Conservation (phyloP, 2,329 filamentous ascomycete species). For the Xylariaceae sp. region DNA sequence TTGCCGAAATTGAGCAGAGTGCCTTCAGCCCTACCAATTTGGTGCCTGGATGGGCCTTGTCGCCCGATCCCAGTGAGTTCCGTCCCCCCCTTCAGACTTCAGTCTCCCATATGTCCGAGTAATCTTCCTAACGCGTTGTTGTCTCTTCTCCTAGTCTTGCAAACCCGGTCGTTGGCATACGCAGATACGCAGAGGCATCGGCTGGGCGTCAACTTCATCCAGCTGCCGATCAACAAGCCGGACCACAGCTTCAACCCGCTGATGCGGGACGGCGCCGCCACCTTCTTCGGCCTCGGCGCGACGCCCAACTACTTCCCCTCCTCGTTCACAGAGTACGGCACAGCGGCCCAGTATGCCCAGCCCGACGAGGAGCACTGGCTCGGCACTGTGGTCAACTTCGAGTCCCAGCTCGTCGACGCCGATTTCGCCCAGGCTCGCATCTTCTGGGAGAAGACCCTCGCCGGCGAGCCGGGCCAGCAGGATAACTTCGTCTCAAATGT, state of each 20-base stretch:
- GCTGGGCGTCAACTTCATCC: slow-evolving; percentile 48
- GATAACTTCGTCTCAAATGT: slow-evolving; percentile 56
- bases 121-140: neutral
- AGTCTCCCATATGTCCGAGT: neutral
- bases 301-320: slow-evolving; percentile 17
- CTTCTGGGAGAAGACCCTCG: slow-evolving; percentile 42
- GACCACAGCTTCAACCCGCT: slow-evolving; percentile 13
- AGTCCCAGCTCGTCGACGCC: slow-evolving; percentile 40
- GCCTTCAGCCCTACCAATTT: slow-evolving; percentile 52
- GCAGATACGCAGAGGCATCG: slow-evolving; percentile 52
- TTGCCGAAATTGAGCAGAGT: slow-evolving; percentile 48
- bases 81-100: neutral
- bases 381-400: slow-evolving; percentile 37
- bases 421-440: slow-evolving; percentile 37
- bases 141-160: slow-evolving; percentile 34
- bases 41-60: slow-evolving; percentile 49
- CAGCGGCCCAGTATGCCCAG: slow-evolving; percentile 36
- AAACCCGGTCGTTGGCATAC: slow-evolving; percentile 50
- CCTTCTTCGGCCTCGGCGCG: slow-evolving; percentile 7
- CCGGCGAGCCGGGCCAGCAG: slow-evolving; percentile 45
- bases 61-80: slow-evolving; percentile 40
- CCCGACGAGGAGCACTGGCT: slow-evolving; percentile 43
- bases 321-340: slow-evolving; percentile 5
- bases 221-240: slow-evolving; percentile 34
- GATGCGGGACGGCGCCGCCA: slow-evolving; percentile 12